Evolutionary conservation across 345 rosid species (phyloP), one percentile per base, ranked within the genome.

Genomic region (Eucalyptus regnans): DNA sequence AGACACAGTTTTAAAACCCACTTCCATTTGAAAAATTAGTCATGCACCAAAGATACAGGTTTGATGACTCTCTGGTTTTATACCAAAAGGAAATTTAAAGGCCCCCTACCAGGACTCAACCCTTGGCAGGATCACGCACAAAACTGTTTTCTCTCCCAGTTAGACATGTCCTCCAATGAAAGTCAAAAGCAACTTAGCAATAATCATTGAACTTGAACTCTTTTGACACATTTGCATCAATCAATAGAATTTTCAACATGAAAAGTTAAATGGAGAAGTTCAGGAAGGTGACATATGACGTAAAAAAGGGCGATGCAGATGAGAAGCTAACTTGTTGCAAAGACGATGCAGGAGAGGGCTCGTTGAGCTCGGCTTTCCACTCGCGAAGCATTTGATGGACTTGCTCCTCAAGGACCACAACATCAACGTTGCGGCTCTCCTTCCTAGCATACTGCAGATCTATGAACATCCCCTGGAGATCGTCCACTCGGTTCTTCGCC

Each of bases 311-410:
- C 27, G 71, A 50, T 5, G 7, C 18, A 71, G 37, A 86, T 51
- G 56, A 44, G 87, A 91, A 87, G 76, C 90, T 95, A 92, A 98
- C 99, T 91, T 98, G 99, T 92, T 97, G 99, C 96, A 97, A 89
- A 87, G 99, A 98, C 52, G 99, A 94, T 6, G 99, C 97, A 3
- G 99, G 99, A 90, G 99, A 97, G 9, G 99, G 99, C 91, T 98
- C 99, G 54, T 98, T 96, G 90, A 98, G 99, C 93, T 98, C 99
- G 0, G 99, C 89, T 91, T 97, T 98, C 99, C 99, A 98, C 87
- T 98, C 99, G 15, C 99, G 96, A 37, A 98, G 99, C 99, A 97
- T 98, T 96, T 98, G 99, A 91, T 98, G 99, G 22, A 97, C 99
- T 92, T 96, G 99, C 93, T 98, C 99, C 93, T 96, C 99, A 12